Conservation (phyloP, 768 basidiomycete species). For the Phlebiopsis flavidoalba region DNA sequence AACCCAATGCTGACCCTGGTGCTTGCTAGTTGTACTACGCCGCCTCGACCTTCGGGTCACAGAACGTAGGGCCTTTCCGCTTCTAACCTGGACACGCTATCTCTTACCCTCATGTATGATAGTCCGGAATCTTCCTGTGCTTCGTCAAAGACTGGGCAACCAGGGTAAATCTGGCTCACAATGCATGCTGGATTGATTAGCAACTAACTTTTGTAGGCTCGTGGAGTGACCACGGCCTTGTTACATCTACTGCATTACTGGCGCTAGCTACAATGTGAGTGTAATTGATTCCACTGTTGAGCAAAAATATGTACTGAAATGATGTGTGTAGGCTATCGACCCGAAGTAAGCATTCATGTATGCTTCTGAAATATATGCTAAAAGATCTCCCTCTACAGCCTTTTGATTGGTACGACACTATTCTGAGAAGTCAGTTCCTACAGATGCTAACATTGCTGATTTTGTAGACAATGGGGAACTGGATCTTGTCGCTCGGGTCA, state of each 20-base stretch:
- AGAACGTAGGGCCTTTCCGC: slow-evolving; percentile 22
- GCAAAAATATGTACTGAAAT: too few relatives aligned
- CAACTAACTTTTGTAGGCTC: background rate
- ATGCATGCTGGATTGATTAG: too few relatives aligned
- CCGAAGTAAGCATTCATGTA: slow-evolving; percentile 38
- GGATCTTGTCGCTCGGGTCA: slow-evolving; percentile 48
- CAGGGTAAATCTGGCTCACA: slow-evolving; percentile 5
- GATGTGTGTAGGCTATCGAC: slow-evolving; percentile 39
- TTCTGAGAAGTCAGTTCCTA: too few relatives aligned
- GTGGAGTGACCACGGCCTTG: slow-evolving; percentile 43
- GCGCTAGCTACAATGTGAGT: slow-evolving; percentile 33
- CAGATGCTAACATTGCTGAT: background rate
- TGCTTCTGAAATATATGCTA: too few relatives aligned
- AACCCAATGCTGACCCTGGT: background rate
- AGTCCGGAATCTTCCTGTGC: slow-evolving; percentile 50
- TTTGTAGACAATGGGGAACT: slow-evolving; percentile 27
- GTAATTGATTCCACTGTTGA: background rate
- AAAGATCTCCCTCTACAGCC: background rate
- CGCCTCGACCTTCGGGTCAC: slow-evolving; percentile 49
- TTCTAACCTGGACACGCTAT: too few relatives aligned
- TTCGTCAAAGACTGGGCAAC: slow-evolving; percentile 40
- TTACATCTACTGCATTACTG: slow-evolving; percentile 36
- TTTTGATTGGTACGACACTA: background rate
- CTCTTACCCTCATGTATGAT: too few relatives aligned
- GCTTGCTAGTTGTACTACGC: slow-evolving; percentile 43